Percentiles rank a stretch among this genome's conserved stretches.
Conservation (phyloP, 2,329 filamentous ascomycete species). For the Leptographium flavum region DNA sequence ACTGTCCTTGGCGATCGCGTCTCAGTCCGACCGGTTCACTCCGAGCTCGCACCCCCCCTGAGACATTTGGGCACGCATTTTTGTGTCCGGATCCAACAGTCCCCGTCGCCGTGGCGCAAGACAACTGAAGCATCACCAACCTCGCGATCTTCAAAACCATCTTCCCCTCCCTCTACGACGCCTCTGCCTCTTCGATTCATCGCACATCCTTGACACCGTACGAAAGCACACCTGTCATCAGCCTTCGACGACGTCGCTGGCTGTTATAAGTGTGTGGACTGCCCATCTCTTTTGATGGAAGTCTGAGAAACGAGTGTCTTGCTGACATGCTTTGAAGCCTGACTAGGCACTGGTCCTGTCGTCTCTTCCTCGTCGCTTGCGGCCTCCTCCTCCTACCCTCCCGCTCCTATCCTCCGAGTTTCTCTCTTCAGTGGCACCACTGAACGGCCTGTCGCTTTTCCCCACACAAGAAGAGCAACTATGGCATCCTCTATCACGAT, state of each 20-base stretch:
- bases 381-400: neutral
- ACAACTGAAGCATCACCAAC: neutral
- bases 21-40: slow-evolving; percentile 7
- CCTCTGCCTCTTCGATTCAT: neutral
- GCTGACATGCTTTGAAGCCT: slow-evolving; percentile 10
- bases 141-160: neutral
- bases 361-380: slow-evolving; percentile 1
- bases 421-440: neutral
- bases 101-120: no score
- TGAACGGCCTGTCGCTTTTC: neutral
- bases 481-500: slow-evolving; percentile 10
- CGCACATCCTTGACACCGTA: neutral
- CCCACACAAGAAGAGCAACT: neutral
- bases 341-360: slow-evolving; percentile 9
- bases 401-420: neutral
- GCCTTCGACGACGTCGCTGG: slow-evolving; percentile 11
- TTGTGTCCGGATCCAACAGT: neutral
- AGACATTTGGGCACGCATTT: neutral
- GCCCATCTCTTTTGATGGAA: slow-evolving; percentile 10
- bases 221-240: slow-evolving; percentile 10
- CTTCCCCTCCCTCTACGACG: neutral
- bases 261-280: slow-evolving; percentile 13
- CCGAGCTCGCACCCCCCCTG: slow-evolving; percentile 3
- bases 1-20: neutral
- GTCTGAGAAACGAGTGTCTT: slow-evolving; percentile 8